phyloP scores from a whole-genome alignment of 352 stramenopile genomes.

The Phytophthora pisi region DNA sequence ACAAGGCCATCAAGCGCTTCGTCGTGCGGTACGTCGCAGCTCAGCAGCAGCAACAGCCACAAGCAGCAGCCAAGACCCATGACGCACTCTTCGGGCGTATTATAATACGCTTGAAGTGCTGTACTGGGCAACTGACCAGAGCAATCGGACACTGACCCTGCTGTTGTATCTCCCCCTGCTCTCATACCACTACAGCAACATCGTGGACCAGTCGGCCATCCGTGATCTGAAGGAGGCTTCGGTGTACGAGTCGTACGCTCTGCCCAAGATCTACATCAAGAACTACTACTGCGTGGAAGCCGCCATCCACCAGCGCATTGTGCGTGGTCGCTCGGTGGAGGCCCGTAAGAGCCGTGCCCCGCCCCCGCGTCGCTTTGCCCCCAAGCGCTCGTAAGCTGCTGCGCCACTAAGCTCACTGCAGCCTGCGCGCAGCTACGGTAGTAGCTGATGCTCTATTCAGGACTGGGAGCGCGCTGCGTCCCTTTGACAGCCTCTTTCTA shows the following conservation, averaged over 20 bases:
- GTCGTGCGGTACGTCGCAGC: conserved; percentile 80
- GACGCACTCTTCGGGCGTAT: background rate
- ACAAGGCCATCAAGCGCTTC: conserved; percentile 95
- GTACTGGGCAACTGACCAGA: background rate
- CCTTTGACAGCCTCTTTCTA: background rate
- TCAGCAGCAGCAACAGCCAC: background rate
- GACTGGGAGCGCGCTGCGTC: conserved; percentile 12
- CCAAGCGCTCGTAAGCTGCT: conserved; percentile 68
- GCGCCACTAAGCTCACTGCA: conserved; percentile 3
- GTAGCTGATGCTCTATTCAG: conserved; percentile 38
- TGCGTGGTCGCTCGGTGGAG: conserved; percentile 95
- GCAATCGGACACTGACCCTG: conserved; percentile 3
- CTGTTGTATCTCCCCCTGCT: background rate
- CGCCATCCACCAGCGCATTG: conserved; percentile 99
- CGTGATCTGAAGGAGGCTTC: conserved; percentile 98
- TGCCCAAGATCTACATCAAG: conserved; percentile 99
- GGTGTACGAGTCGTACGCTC: conserved; percentile 98
- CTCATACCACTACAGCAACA: conserved; percentile 85
- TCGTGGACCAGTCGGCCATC: conserved; percentile 98
- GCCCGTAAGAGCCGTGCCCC: conserved; percentile 94
- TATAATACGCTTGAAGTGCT: conserved; percentile 5
- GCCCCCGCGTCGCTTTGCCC: conserved; percentile 83
- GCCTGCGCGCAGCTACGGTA: conserved; percentile 3
- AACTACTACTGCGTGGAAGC: conserved; percentile 99
- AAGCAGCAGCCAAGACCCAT: background rate